Evolutionary conservation across 352 stramenopile species (phyloP).

Genomic region (Phytophthora melonis): DNA sequence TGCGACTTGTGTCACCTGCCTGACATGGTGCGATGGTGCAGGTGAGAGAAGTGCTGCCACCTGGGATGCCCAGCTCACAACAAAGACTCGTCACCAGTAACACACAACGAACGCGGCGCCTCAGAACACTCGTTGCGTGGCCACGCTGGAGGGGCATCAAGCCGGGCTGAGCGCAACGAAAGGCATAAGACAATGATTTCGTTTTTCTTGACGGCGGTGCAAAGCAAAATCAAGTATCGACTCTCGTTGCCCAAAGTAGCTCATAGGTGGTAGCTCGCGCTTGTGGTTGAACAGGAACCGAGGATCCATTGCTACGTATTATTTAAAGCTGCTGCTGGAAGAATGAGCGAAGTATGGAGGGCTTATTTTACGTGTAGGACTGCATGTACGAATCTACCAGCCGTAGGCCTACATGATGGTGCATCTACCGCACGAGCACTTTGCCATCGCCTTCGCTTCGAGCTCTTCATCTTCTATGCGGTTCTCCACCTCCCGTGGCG

Average conservation of each 20-base stretch:
- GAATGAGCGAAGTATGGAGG: background rate
- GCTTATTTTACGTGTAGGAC: background rate
- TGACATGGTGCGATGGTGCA: background rate
- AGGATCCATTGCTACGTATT: no score
- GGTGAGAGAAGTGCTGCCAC: background rate
- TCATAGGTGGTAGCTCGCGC: no score
- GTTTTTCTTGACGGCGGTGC: background rate
- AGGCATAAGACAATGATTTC: background rate
- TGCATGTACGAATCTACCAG: slow-evolving; percentile 6
- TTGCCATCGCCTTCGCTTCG: slow-evolving; percentile 70
- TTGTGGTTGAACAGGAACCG: no score
- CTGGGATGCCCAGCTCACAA: background rate
- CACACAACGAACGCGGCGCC: background rate
- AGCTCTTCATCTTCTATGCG: slow-evolving; percentile 48
- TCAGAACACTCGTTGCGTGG: background rate
- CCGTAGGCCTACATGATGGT: slow-evolving; percentile 63
- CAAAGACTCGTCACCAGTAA: background rate
- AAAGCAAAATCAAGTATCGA: background rate
- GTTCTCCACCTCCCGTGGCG: slow-evolving; percentile 18
- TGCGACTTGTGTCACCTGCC: background rate
- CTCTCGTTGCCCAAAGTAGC: background rate
- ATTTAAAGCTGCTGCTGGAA: no score
- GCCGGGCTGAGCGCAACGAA: background rate
- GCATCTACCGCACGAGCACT: slow-evolving; percentile 69
- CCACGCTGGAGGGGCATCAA: background rate